Evolutionary conservation across 495 filamentous ascomycete genomes (phyloP).

Genomic region (Glonium stellatum): DNA sequence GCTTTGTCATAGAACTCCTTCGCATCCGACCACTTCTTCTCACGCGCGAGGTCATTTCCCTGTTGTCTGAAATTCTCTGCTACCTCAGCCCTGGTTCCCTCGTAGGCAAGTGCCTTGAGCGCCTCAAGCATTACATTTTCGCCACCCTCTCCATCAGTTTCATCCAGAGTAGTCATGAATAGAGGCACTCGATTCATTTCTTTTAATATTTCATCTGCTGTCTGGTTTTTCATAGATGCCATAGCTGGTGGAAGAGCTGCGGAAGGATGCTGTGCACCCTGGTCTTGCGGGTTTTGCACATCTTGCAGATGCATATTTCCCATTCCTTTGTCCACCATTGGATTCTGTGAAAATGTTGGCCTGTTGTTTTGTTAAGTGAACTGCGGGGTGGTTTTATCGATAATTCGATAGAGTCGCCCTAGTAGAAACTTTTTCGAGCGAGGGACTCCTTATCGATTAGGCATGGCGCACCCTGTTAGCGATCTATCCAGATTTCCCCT

Average conservation of each 20-base stretch:
- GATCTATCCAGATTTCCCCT: no score
- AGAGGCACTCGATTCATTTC: slow-evolving; percentile 78
- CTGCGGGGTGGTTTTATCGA: no score
- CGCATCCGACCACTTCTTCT: slow-evolving; percentile 71
- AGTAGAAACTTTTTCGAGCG: no score
- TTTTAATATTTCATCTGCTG: slow-evolving; percentile 61
- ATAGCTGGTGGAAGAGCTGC: slow-evolving; percentile 51
- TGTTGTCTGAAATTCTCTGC: slow-evolving; percentile 73
- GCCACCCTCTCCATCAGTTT: slow-evolving; percentile 45
- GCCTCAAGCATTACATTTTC: slow-evolving; percentile 78
- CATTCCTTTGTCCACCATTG: not conserved
- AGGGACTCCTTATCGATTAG: no score
- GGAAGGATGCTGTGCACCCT: slow-evolving; percentile 9
- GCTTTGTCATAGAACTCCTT: slow-evolving; percentile 88
- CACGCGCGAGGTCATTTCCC: slow-evolving; percentile 78
- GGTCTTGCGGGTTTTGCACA: not conserved
- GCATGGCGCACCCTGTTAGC: no score
- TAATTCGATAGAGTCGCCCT: no score
- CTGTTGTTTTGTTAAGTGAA: not conserved
- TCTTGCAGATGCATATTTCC: not conserved
- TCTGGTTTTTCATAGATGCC: slow-evolving; percentile 53
- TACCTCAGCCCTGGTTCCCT: slow-evolving; percentile 79
- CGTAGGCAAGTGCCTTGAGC: slow-evolving; percentile 80
- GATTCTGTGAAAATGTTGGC: not conserved
- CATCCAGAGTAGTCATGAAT: slow-evolving; percentile 90